phyloP scores from a whole-genome alignment of 1,139 yeast species.

The Suhomyces panamericanus region DNA sequence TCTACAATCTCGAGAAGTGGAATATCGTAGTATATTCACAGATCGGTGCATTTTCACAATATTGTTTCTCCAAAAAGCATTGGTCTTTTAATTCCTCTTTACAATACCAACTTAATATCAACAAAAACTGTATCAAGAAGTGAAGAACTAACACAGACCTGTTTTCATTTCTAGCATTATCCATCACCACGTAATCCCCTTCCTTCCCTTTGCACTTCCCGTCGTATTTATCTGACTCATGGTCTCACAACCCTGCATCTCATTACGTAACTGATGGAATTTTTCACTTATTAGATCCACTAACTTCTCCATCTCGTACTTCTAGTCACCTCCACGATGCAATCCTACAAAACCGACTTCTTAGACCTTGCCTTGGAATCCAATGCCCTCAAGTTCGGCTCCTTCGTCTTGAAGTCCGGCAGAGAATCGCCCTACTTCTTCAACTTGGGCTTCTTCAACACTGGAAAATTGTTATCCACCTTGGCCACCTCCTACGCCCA shows the following conservation, averaged over 20 bases:
- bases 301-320: background rate
- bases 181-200: too few relatives aligned
- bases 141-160: too few relatives aligned
- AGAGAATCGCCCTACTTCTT: conserved; percentile 95
- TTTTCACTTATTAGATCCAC: background rate
- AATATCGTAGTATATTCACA: too few relatives aligned
- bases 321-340: conserved; percentile 15
- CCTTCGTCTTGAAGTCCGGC: conserved; percentile 88
- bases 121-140: too few relatives aligned
- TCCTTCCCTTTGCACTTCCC: background rate
- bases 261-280: background rate
- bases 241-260: background rate
- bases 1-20: too few relatives aligned
- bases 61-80: too few relatives aligned
- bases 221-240: too few relatives aligned
- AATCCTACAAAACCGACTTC: conserved; percentile 60
- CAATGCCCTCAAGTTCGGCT: conserved; percentile 82
- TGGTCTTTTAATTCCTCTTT: too few relatives aligned
- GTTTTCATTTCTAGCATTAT: too few relatives aligned
- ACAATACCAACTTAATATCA: too few relatives aligned
- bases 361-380: conserved; percentile 79
- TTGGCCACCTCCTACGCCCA: conserved; percentile 87
- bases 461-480: conserved; percentile 74
- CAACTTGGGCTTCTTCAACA: conserved; percentile 85
- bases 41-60: too few relatives aligned